Evolutionary conservation across 1,284 basidiomycete genomes (phyloP), one percentile per base, ranked within the genome.

Genomic region (Ceratobasidium theobromae): DNA sequence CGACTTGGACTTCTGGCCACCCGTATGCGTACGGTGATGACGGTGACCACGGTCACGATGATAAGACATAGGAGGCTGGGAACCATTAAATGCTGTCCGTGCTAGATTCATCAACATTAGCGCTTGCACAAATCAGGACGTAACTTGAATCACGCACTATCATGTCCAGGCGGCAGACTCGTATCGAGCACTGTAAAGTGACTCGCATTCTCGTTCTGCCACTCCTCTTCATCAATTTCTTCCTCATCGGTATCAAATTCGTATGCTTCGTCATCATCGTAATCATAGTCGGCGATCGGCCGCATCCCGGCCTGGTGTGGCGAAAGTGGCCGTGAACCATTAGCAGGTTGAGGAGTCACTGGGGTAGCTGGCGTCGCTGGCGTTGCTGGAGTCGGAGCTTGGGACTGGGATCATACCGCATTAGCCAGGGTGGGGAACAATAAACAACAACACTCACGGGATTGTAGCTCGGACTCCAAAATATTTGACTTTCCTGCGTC

Each of bases 141-240:
- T 65, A 43, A 52, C 32, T 18, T 11, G 48, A 41, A 80, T 82
- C 28, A 82, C 81, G 65, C 86, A 89, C 58, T 16, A 32, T 3
- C 85, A 86, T 1, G 85, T 80, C 28, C 88, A 79, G 69, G 82
- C 0, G 90, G 91, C 2, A 94, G 80, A 48, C 89, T 93, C 0
- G 88, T 88, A 73, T 94, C 88, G 32, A 95, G 82, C 16, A 95
- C 90, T 1, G 91, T 88, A 73, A 95, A 95, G 74, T 88, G 58
- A 25, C 35, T 52, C 18, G 58, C 58, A n/a, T 64, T 64, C 43
- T 64, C 6, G 76, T 65, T 62, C 67, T 70, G 54, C 67, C 69
- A 69, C 30, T 71, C 68, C 14, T 74, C 69, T 77, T 76, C 83
- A 76, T 85, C 52, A 77, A 78, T 69, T 79, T 88, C 80, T 11